Evolutionary conservation across 2,329 filamentous ascomycete species (phyloP).

Genomic region (Aspergillus sp.): DNA sequence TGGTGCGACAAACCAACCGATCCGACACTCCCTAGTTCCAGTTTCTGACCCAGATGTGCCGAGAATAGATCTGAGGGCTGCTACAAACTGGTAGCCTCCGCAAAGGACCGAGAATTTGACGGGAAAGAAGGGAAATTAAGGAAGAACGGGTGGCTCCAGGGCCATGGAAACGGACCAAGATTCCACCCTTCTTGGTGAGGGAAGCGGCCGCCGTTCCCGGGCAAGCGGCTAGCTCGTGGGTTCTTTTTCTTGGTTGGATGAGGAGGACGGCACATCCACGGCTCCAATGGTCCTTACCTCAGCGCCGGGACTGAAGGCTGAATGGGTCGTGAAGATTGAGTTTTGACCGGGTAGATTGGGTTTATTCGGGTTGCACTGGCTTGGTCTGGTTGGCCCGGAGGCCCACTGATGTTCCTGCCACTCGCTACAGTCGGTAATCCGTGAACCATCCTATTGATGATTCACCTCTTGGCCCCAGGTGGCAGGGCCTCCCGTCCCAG

Average conservation of each 20-base stretch:
- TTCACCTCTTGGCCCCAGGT: neutral
- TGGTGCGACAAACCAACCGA: constrained; percentile 6
- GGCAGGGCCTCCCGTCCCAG: neutral
- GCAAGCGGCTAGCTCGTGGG: neutral
- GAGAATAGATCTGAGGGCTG: neutral
- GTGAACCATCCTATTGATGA: neutral
- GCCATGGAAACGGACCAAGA: neutral
- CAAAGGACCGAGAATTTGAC: neutral
- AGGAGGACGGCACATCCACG: constrained; percentile 1
- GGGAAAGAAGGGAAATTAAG: neutral
- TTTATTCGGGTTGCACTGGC: constrained; percentile 2
- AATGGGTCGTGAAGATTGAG: constrained; percentile 11
- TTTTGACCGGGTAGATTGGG: constrained; percentile 13
- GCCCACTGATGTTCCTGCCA: constrained; percentile 4
- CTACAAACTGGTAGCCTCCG: no score
- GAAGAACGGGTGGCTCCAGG: constrained; percentile 1
- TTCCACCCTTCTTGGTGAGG: neutral
- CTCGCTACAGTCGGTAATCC: constrained; percentile 2
- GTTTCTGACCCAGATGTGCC: neutral
- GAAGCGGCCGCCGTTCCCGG: neutral
- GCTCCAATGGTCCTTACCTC: constrained; percentile 8
- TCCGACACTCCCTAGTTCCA: neutral
- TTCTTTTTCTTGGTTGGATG: neutral
- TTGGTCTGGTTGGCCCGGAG: constrained; percentile 5
- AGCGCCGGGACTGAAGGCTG: constrained; percentile 9